phyloP scores from a whole-genome alignment of 2,329 filamentous ascomycete species.

The Penicillium polonicum region DNA sequence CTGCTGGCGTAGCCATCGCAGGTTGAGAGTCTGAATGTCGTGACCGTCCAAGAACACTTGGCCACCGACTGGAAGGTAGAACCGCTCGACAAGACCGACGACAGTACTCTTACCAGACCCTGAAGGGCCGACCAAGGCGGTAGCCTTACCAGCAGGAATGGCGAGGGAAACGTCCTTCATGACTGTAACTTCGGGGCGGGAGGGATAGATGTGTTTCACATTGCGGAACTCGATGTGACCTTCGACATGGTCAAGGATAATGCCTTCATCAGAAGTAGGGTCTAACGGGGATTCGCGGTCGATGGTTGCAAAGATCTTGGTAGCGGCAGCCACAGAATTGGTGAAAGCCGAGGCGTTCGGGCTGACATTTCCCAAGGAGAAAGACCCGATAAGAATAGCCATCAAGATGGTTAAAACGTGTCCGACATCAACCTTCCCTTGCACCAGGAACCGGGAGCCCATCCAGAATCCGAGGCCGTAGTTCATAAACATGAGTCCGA shows the following conservation, averaged over 20 bases:
- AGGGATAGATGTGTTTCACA: conserved; percentile 92
- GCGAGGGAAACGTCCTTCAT: conserved; percentile 78
- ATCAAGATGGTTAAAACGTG: conserved; percentile 82
- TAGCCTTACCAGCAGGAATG: conserved; percentile 86
- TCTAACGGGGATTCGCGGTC: conserved; percentile 84
- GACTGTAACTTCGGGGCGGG: conserved; percentile 82
- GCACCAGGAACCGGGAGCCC: conserved; percentile 71
- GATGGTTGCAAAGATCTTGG: conserved; percentile 92
- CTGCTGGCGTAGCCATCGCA: conserved; percentile 87
- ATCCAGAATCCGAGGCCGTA: conserved; percentile 89
- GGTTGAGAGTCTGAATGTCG: conserved; percentile 76
- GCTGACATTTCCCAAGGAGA: conserved; percentile 82
- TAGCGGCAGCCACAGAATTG: conserved; percentile 75
- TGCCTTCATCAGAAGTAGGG: conserved; percentile 67
- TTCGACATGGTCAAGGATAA: conserved; percentile 68
- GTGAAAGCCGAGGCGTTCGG: conserved; percentile 86
- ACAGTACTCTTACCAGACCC: conserved; percentile 95
- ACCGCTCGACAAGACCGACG: conserved; percentile 87
- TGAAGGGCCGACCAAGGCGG: conserved; percentile 88
- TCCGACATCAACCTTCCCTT: conserved; percentile 64
- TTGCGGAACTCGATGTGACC: conserved; percentile 78
- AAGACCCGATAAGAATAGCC: conserved; percentile 88
- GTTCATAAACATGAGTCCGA: conserved; percentile 80
- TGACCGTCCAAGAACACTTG: conserved; percentile 77
- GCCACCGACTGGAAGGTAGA: conserved; percentile 86